Conservation (phyloP, 768 basidiomycete genomes). For the Rhodotorula toruloides region DNA sequence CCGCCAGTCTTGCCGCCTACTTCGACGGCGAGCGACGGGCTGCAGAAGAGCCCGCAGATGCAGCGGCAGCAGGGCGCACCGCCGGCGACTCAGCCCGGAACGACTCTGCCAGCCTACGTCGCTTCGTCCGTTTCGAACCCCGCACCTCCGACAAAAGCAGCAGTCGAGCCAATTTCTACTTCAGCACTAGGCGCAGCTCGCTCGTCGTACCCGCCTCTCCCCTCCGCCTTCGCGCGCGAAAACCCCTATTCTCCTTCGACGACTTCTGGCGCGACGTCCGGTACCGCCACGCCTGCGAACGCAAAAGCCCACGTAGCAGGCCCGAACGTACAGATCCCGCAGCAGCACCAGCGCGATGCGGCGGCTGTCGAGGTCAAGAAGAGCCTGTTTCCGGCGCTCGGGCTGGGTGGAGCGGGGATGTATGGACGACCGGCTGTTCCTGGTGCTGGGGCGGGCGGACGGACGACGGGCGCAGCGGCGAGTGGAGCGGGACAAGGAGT, state of each 20-base stretch:
- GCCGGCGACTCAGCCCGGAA: neutral
- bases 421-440: neutral
- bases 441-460: neutral
- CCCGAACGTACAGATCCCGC: too few species aligned
- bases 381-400: neutral
- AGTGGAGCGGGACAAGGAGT: neutral
- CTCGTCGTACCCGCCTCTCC: conserved; percentile 32
- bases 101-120: neutral
- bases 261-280: neutral
- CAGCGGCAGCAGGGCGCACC: neutral
- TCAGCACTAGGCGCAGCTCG: neutral
- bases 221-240: conserved; percentile 35
- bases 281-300: neutral
- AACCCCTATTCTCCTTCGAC: conserved; percentile 29
- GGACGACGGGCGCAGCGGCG: neutral
- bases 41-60: neutral
- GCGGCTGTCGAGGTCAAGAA: neutral
- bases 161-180: neutral
- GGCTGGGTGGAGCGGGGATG: neutral
- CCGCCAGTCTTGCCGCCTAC: conserved; percentile 20
- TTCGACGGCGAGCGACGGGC: neutral
- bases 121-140: neutral
- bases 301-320: too few species aligned
- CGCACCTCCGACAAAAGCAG: neutral
- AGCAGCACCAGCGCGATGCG: conserved; percentile 2